Conservation (phyloP, 441 rosid genomes). For the Theobroma grandiflorum region DNA sequence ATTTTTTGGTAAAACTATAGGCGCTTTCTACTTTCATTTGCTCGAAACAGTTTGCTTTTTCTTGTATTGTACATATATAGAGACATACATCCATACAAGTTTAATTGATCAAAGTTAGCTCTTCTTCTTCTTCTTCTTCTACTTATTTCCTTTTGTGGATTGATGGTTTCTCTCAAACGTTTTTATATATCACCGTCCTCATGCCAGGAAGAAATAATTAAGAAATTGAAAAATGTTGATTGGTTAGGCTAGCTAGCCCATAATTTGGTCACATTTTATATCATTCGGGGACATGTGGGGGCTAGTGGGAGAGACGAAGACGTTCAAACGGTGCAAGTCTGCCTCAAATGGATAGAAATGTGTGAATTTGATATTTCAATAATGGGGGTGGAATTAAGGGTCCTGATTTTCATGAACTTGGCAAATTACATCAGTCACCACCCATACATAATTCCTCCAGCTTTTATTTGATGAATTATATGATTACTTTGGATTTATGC, state of each 20-base stretch:
- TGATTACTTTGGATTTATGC: not conserved
- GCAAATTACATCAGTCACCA: not conserved
- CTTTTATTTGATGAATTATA: not conserved
- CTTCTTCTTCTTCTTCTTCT: not conserved
- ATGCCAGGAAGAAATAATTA: not conserved
- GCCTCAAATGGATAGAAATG: not conserved
- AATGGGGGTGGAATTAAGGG: not conserved
- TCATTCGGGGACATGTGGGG: not conserved
- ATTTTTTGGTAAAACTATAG: not conserved
- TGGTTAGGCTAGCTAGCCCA: not conserved
- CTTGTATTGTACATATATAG: too few species aligned
- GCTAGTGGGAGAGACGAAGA: not conserved
- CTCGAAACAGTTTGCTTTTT: not conserved
- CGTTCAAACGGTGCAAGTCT: not conserved
- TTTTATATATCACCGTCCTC: not conserved
- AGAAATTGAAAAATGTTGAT: conserved; percentile 4
- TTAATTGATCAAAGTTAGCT: too few species aligned
- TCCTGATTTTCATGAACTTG: not conserved
- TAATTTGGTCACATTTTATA: not conserved
- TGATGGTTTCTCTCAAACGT: not conserved
- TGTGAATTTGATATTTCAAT: not conserved
- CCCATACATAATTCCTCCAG: not conserved
- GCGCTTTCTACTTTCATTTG: not conserved
- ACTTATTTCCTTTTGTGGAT: not conserved
- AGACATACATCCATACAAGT: too few species aligned